phyloP scores from a whole-genome alignment of 192 early-diverging fungal species.

The Entomortierella parvispora region DNA sequence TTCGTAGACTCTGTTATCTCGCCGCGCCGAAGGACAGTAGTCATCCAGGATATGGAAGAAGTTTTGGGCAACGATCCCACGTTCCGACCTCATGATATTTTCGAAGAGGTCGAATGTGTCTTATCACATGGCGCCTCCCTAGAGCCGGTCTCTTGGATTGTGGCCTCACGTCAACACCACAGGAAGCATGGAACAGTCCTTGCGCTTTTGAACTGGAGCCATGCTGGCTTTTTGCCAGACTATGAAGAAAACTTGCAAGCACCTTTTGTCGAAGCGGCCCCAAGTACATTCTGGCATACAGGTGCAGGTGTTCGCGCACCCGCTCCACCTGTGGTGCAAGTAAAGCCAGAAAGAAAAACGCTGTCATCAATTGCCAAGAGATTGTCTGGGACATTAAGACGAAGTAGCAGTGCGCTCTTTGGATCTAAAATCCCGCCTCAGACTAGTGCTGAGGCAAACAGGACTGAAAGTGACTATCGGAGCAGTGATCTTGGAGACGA shows the following conservation, averaged over 20 bases:
- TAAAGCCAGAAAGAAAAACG: background rate
- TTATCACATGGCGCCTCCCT: constrained; percentile 10
- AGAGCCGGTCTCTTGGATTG: constrained; percentile 12
- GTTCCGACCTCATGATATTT: background rate
- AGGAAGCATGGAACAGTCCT: background rate
- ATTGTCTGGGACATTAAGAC: no score
- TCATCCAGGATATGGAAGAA: no score
- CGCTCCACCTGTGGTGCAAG: no score
- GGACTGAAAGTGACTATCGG: background rate
- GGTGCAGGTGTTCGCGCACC: background rate
- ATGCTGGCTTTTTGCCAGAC: constrained; percentile 32
- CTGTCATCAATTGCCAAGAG: no score
- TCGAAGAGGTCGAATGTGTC: constrained; percentile 1
- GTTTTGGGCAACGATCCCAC: no score
- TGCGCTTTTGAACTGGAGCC: constrained; percentile 14
- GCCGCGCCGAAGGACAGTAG: no score
- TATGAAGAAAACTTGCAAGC: constrained; percentile 19
- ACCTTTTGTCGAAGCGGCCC: constrained; percentile 4
- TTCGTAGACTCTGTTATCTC: background rate
- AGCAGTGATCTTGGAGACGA: background rate
- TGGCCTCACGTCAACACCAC: background rate
- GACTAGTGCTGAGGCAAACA: no score
- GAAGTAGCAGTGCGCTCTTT: no score
- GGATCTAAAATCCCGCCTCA: no score
- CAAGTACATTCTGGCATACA: constrained; percentile 19